Conservation (phyloP, 1,284 basidiomycete species). For the Fomitopsis palustris region DNA sequence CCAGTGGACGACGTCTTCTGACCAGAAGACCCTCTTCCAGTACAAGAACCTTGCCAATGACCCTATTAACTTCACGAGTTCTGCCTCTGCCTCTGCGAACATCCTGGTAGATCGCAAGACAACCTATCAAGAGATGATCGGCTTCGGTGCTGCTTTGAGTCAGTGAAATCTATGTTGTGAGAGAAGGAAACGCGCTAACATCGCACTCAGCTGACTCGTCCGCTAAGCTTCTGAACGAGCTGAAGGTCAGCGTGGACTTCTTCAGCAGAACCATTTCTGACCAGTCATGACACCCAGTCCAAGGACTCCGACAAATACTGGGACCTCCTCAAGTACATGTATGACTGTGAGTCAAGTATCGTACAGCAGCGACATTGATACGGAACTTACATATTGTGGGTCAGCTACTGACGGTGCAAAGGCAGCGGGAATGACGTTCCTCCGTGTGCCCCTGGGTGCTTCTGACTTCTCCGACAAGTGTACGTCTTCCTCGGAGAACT, state of each 20-base stretch:
- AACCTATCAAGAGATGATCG: slow-evolving; percentile 41
- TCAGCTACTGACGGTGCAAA: slow-evolving; percentile 42
- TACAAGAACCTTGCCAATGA: slow-evolving; percentile 25
- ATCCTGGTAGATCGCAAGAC: slow-evolving; percentile 39
- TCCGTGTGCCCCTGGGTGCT: slow-evolving; percentile 50
- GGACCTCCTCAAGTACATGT: slow-evolving; percentile 41
- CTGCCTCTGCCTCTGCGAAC: slow-evolving; percentile 38
- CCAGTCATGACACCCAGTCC: slow-evolving; percentile 23
- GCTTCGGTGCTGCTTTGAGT: slow-evolving; percentile 48
- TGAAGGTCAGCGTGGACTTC: slow-evolving; percentile 35
- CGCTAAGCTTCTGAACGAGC: slow-evolving; percentile 38
- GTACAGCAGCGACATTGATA: background rate
- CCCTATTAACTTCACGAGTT: slow-evolving; percentile 35
- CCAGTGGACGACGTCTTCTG: slow-evolving; percentile 37
- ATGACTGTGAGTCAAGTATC: slow-evolving; percentile 34
- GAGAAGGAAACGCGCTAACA: background rate
- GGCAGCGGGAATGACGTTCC: slow-evolving; percentile 44
- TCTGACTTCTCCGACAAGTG: slow-evolving; percentile 38
- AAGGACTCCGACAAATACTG: slow-evolving; percentile 41
- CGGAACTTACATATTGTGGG: background rate
- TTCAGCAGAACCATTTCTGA: background rate
- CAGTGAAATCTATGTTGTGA: slow-evolving; percentile 11
- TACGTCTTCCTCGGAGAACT: slow-evolving; percentile 7
- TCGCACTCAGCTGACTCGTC: slow-evolving; percentile 45
- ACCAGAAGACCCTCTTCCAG: slow-evolving; percentile 32